Evolutionary conservation across 2,329 filamentous ascomycete species (phyloP).

Genomic region (Paracorniculantispora psalliotae): DNA sequence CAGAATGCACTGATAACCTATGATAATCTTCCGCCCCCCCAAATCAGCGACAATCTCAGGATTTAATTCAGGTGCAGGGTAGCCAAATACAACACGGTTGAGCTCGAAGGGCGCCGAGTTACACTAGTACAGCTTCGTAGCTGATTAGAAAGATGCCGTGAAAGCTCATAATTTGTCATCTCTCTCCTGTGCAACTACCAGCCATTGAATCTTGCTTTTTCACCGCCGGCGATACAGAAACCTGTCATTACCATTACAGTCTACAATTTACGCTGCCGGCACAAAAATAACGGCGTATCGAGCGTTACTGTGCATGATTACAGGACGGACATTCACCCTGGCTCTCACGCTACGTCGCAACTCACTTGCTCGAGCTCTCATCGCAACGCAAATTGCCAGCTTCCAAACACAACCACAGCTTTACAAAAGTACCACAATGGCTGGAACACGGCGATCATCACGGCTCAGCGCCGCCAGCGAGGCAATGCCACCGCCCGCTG

Average conservation of each 20-base stretch:
- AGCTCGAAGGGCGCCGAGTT: neutral
- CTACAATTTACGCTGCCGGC: neutral
- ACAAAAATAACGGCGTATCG: neutral
- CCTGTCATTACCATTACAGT: neutral
- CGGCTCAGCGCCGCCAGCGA: conserved; percentile 34
- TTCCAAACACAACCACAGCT: neutral
- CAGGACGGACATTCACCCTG: neutral
- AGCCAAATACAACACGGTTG: too few species aligned
- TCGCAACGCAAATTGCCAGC: neutral
- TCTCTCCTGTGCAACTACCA: neutral
- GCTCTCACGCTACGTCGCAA: neutral
- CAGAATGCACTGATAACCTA: too few species aligned
- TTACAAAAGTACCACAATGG: conserved; percentile 20
- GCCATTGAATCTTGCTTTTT: neutral
- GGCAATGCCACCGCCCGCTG: conserved; percentile 19
- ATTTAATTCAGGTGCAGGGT: too few species aligned
- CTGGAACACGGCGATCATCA: conserved; percentile 34
- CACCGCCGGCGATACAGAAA: neutral
- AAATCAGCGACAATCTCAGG: too few species aligned
- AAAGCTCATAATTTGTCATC: neutral
- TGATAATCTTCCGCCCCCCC: too few species aligned
- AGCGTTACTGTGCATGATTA: conserved; percentile 1
- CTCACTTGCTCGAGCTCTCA: neutral
- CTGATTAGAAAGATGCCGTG: neutral
- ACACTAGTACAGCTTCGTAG: neutral